Conservation (phyloP, 2,329 filamentous ascomycete genomes). For the Aspergillus fijiensis region DNA sequence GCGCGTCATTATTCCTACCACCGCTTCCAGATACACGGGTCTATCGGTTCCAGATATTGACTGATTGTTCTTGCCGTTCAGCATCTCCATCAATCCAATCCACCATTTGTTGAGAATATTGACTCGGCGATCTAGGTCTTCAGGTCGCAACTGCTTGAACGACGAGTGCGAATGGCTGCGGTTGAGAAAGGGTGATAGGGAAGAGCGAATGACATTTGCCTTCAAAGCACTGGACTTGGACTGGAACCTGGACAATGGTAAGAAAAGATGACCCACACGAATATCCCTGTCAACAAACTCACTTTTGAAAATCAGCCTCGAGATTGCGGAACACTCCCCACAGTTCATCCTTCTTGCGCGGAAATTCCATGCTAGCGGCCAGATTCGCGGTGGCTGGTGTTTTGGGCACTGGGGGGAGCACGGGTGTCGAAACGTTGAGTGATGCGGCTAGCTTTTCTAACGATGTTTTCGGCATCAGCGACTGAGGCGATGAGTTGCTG, state of each 20-base stretch:
- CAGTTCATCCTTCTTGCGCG: slow-evolving; percentile 67
- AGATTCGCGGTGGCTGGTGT: slow-evolving; percentile 43
- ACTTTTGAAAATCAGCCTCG: slow-evolving; percentile 68
- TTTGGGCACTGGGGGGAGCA: slow-evolving; percentile 49
- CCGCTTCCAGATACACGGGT: slow-evolving; percentile 74
- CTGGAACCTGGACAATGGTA: slow-evolving; percentile 57
- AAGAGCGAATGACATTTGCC: slow-evolving; percentile 69
- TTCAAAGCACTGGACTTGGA: slow-evolving; percentile 72
- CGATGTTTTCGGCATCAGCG: slow-evolving; percentile 44
- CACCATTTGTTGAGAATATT: slow-evolving; percentile 89
- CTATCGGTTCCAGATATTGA: slow-evolving; percentile 81
- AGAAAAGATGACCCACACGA: slow-evolving; percentile 5
- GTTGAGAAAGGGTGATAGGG: slow-evolving; percentile 74
- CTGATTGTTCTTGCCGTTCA: slow-evolving; percentile 72
- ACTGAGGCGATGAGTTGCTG: slow-evolving; percentile 41
- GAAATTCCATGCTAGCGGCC: slow-evolving; percentile 32
- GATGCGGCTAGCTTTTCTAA: slow-evolving; percentile 47
- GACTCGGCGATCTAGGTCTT: slow-evolving; percentile 78
- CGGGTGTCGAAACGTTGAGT: slow-evolving; percentile 46
- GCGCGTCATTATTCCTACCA: slow-evolving; percentile 80
- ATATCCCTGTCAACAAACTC: slow-evolving; percentile 24
- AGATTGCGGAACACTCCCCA: slow-evolving; percentile 68
- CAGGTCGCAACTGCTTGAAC: slow-evolving; percentile 64
- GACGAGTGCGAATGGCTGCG: slow-evolving; percentile 68
- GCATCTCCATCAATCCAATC: slow-evolving; percentile 75